phyloP scores from a whole-genome alignment of 2,329 filamentous ascomycete species.

The Claviceps digitariae region DNA sequence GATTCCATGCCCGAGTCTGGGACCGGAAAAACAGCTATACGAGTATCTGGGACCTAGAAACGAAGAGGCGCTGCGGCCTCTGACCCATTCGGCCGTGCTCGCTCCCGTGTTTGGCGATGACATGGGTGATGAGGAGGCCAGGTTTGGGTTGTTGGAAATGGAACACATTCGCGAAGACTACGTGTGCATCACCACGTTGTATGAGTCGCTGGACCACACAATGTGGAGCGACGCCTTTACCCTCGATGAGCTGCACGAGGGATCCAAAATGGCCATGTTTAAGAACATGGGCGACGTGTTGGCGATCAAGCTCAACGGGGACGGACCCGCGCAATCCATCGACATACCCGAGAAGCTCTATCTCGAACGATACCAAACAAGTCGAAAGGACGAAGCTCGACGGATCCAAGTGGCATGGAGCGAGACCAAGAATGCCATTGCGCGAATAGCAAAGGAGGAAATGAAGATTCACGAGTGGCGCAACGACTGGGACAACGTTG shows the following conservation, averaged over 20 bases:
- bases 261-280: slow-evolving; percentile 29
- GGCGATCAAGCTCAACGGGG: slow-evolving; percentile 29
- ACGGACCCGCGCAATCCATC: slow-evolving; percentile 28
- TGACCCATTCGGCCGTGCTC: slow-evolving; percentile 21
- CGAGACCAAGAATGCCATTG: slow-evolving; percentile 17
- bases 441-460: slow-evolving; percentile 13
- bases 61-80: slow-evolving; percentile 13
- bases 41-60: slow-evolving; percentile 23
- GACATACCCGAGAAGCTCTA: slow-evolving; percentile 39
- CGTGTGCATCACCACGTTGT: slow-evolving; percentile 26
- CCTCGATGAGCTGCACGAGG: slow-evolving; percentile 20
- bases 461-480: slow-evolving; percentile 15
- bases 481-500: slow-evolving; percentile 14
- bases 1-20: slow-evolving; percentile 18
- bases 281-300: slow-evolving; percentile 36
- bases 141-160: slow-evolving; percentile 30
- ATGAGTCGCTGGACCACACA: slow-evolving; percentile 34
- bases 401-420: slow-evolving; percentile 28
- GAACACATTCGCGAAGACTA: slow-evolving; percentile 24
- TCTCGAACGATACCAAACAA: slow-evolving; percentile 37
- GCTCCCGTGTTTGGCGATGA: slow-evolving; percentile 16
- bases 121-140: slow-evolving; percentile 20
- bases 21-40: slow-evolving; percentile 31
- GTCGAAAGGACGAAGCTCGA: slow-evolving; percentile 30
- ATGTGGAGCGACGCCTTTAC: slow-evolving; percentile 32